phyloP scores from a whole-genome alignment of 2,329 filamentous ascomycete genomes.

The Fusarium sp. region DNA sequence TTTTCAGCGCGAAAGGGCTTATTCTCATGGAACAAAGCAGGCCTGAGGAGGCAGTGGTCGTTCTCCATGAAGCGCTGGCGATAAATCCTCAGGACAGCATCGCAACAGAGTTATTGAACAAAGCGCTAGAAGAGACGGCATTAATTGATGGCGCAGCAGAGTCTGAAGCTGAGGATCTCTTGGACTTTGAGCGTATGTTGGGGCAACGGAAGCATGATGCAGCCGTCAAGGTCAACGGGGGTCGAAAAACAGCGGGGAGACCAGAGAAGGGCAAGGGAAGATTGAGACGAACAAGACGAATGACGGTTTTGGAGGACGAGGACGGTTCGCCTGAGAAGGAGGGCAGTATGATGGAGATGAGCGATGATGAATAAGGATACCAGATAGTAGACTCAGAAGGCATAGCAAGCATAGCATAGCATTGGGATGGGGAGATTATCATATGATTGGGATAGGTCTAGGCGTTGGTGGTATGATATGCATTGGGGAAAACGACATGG shows the following conservation, averaged over 20 bases:
- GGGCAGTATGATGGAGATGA: constrained; percentile 65
- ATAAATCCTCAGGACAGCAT: constrained; percentile 83
- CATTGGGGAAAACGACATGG: not conserved
- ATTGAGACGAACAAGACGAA: constrained; percentile 47
- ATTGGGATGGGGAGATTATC: constrained; percentile 10
- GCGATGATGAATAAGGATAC: constrained; percentile 57
- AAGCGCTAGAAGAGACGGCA: constrained; percentile 72
- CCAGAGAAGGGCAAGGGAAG: constrained; percentile 58
- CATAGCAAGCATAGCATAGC: not conserved
- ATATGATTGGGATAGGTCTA: constrained; percentile 19
- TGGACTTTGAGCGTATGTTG: constrained; percentile 63
- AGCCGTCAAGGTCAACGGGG: constrained; percentile 48
- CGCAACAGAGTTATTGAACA: constrained; percentile 79
- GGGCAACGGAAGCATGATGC: constrained; percentile 57
- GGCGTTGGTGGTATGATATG: constrained; percentile 26
- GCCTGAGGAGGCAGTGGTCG: constrained; percentile 79
- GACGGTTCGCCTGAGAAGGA: constrained; percentile 51
- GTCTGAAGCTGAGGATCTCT: constrained; percentile 58
- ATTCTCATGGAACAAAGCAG: constrained; percentile 81
- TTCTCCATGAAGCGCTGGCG: constrained; percentile 85
- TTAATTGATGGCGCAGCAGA: constrained; percentile 55
- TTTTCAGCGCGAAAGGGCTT: constrained; percentile 85
- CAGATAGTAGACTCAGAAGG: not conserved
- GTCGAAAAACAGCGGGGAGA: constrained; percentile 32
- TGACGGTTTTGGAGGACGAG: constrained; percentile 46